Percentiles rank a stretch among this genome's conserved stretches.
These are phyloP conservation scores for Massariosphaeria phaeospora DNA, from an alignment of 495 filamentous ascomycete species.

Conservation along the genomic window DNA sequence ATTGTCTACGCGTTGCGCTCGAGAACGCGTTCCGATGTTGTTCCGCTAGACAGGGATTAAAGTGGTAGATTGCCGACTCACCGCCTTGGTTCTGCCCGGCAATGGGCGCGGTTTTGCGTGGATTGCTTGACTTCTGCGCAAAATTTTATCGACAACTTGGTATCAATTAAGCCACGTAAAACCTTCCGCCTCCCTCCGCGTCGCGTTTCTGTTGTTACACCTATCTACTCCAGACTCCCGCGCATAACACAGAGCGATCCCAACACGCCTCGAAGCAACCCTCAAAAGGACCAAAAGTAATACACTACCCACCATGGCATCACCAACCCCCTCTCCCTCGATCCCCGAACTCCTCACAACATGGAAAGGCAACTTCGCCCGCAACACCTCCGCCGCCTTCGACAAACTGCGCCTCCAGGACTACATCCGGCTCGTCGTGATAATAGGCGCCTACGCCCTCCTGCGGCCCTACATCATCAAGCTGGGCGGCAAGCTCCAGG, in stretches of 20 bases:
- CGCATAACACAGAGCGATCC: background rate
- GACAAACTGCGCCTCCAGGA: slow-evolving; percentile 37
- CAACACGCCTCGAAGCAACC: background rate
- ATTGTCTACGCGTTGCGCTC: no score
- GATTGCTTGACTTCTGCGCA: no score
- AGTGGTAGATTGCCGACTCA: no score
- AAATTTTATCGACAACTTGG: no score
- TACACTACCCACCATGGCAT: background rate
- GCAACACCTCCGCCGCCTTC: slow-evolving; percentile 54
- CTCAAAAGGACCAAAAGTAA: background rate
- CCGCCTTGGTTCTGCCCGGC: no score
- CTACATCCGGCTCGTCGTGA: slow-evolving; percentile 35
- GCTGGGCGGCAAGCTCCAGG: slow-evolving; percentile 27
- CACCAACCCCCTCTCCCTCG: background rate
- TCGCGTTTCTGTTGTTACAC: no score
- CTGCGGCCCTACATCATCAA: slow-evolving; percentile 35
- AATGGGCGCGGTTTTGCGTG: no score
- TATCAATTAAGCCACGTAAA: no score
- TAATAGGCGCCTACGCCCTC: slow-evolving; percentile 33
- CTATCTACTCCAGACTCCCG: no score
- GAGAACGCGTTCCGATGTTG: no score
- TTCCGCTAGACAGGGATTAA: no score
- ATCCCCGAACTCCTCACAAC: slow-evolving; percentile 20
- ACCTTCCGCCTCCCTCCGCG: no score
- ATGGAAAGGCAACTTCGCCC: slow-evolving; percentile 42